Percentiles rank a stretch among this genome's conserved stretches.
phyloP scores from a whole-genome alignment of 805 yeast genomes.

The Sungouiozyma ichnusensis region DNA sequence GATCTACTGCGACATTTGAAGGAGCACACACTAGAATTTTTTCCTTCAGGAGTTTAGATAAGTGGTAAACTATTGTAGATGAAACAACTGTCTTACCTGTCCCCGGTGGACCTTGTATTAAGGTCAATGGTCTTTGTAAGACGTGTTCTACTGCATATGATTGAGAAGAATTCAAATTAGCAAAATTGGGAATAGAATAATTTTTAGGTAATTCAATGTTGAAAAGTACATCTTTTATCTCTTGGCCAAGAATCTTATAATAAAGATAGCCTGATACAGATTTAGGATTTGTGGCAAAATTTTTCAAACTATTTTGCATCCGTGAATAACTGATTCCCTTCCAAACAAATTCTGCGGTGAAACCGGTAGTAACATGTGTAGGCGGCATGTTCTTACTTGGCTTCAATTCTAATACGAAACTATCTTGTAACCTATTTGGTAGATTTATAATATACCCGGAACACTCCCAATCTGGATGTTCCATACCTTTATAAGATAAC shows the following conservation, averaged over 20 bases:
- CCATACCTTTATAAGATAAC: slow-evolving; percentile 49
- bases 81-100: slow-evolving; percentile 94
- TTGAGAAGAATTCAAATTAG: slow-evolving; percentile 69
- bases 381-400: slow-evolving; percentile 37
- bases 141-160: slow-evolving; percentile 64
- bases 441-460: slow-evolving; percentile 60
- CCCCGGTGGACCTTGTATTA: slow-evolving; percentile 94
- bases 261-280: slow-evolving; percentile 68
- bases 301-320: slow-evolving; percentile 68
- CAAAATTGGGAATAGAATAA: slow-evolving; percentile 55
- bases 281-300: slow-evolving; percentile 58
- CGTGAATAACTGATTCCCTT: slow-evolving; percentile 73
- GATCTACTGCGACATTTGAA: slow-evolving; percentile 91
- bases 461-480: slow-evolving; percentile 59
- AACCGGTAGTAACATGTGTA: slow-evolving; percentile 49
- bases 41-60: slow-evolving; percentile 49
- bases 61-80: slow-evolving; percentile 74
- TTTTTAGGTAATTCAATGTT: slow-evolving; percentile 50
- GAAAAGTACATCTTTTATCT: slow-evolving; percentile 52
- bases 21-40: slow-evolving; percentile 87
- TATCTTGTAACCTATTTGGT: slow-evolving; percentile 58
- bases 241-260: slow-evolving; percentile 72
- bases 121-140: slow-evolving; percentile 58
- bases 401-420: slow-evolving; percentile 59
- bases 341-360: slow-evolving; percentile 84